phyloP scores from a whole-genome alignment of 805 yeast genomes.

The Candida ovalis region DNA sequence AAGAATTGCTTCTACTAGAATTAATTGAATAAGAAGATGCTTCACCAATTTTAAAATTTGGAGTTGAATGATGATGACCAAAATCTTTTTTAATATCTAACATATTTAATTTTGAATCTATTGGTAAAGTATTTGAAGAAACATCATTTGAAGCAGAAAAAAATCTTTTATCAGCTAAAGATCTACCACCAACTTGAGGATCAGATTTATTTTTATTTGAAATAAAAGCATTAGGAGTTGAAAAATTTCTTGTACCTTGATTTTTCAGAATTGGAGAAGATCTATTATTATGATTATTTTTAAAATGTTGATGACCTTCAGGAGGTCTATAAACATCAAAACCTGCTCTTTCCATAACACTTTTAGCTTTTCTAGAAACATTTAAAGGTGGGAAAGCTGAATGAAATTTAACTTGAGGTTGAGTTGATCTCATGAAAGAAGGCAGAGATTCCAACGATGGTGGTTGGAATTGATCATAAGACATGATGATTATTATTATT shows the following conservation, averaged over 20 bases:
- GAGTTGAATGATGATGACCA: background rate
- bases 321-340: slow-evolving; percentile 54
- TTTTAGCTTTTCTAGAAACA: slow-evolving; percentile 54
- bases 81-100: background rate
- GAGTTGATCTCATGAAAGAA: slow-evolving; percentile 27
- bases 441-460: slow-evolving; percentile 29
- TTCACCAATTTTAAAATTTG: slow-evolving; percentile 1
- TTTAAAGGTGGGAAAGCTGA: slow-evolving; percentile 71
- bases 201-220: slow-evolving; percentile 11
- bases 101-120: slow-evolving; percentile 4
- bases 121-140: slow-evolving; percentile 4
- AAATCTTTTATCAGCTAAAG: slow-evolving; percentile 1
- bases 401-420: slow-evolving; percentile 35
- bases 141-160: slow-evolving; percentile 8
- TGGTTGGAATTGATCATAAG: slow-evolving; percentile 13
- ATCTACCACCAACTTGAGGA: slow-evolving; percentile 8
- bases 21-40: background rate
- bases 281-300: too few species aligned
- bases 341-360: slow-evolving; percentile 81
- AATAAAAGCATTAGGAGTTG: slow-evolving; percentile 17
- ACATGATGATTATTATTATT: slow-evolving; percentile 3
- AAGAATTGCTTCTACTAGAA: background rate
- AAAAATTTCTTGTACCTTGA: slow-evolving; percentile 14
- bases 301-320: slow-evolving; percentile 9
- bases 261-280: slow-evolving; percentile 11